Evolutionary conservation across 2,329 filamentous ascomycete genomes (phyloP).

Genomic region (Hypomyces perniciosus): DNA sequence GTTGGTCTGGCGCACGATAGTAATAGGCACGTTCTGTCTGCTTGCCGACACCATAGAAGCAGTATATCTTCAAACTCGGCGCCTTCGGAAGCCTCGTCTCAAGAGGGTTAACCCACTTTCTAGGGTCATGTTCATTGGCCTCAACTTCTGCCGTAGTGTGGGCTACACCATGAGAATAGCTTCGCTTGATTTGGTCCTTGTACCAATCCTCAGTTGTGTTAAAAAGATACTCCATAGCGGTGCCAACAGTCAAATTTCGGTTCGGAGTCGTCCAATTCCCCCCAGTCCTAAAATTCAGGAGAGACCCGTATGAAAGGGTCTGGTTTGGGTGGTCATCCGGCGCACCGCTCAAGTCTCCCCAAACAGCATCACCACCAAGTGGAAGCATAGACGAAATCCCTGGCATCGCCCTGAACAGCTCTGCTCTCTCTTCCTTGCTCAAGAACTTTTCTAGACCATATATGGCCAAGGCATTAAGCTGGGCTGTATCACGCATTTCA

Average conservation of each 20-base stretch:
- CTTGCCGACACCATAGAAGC: conserved; percentile 95
- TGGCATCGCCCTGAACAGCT: conserved; percentile 95
- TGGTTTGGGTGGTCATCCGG: conserved; percentile 79
- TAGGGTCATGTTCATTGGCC: conserved; percentile 66
- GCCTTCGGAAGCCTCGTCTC: conserved; percentile 83
- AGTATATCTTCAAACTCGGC: conserved; percentile 88
- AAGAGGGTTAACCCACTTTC: conserved; percentile 92
- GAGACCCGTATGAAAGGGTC: conserved; percentile 66
- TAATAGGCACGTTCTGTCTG: conserved; percentile 90
- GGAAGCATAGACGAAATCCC: conserved; percentile 95
- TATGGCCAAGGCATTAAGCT: conserved; percentile 92
- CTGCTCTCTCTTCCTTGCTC: conserved; percentile 80
- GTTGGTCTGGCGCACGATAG: conserved; percentile 65
- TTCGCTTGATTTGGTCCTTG: conserved; percentile 59
- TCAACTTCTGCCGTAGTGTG: conserved; percentile 75
- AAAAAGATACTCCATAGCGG: conserved; percentile 73
- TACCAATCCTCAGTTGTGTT: conserved; percentile 84
- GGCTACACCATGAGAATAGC: conserved; percentile 86
- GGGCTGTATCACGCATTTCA: conserved; percentile 97
- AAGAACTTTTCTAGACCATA: conserved; percentile 96
- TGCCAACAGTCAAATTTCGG: conserved; percentile 72
- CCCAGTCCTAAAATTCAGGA: conserved; percentile 73
- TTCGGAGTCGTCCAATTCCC: conserved; percentile 59
- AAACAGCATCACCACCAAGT: conserved; percentile 88
- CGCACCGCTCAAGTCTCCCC: conserved; percentile 82